Base-by-base conservation (phyloP, 2,329 filamentous ascomycete species). In the Nemania serpens region DNA sequence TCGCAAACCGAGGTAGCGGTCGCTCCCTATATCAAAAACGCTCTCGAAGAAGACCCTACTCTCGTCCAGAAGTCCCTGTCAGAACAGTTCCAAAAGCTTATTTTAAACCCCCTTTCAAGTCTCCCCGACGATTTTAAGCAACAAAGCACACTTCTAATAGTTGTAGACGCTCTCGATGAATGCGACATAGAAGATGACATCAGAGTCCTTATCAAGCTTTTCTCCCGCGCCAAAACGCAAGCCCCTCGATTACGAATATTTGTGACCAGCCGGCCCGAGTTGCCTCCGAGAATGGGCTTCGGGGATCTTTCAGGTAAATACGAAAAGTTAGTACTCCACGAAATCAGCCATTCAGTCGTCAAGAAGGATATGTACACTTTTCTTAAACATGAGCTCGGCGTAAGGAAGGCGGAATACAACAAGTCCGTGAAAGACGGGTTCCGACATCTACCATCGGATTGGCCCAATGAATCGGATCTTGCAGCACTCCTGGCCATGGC, bases 201-300 rank as follows among this genome's bases (percentile, higher is more conserved):
- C 1, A 33, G 3, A 18, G 33, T n/a, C 1, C 29, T 59, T 6
- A 59, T 59, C 9, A 7, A 39, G 1, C 29, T 54, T 15, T n/a
- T 59, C 4, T 50, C 50, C 29, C 12, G 18, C 5, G 25, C 20
- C 15, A 37, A 39, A 13, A 10, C 5, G 2, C 22, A 12, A 9
- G 5, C 41, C 1, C 25, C 25, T 7, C 39, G 39, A 12, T 2
- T 62, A 39, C 18, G 50, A 5, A 46, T 62, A n/a, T 78, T 81
- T 29, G 17, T 81, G 0, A 81, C 78, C 0, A 81, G 78, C 45
- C 70, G 79, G 11, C 79, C 78, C 0, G 75, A 81, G 20, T 55
- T 77, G 1, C 71, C 73, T 0, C 71, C 80, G 20, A 73, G 75
- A 0, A 65, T 76, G 12, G 73, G 75, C 0, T 80, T 82, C 39